Evolutionary conservation across 306 rosid species (phyloP).

Genomic region (Abrus precatorius): DNA sequence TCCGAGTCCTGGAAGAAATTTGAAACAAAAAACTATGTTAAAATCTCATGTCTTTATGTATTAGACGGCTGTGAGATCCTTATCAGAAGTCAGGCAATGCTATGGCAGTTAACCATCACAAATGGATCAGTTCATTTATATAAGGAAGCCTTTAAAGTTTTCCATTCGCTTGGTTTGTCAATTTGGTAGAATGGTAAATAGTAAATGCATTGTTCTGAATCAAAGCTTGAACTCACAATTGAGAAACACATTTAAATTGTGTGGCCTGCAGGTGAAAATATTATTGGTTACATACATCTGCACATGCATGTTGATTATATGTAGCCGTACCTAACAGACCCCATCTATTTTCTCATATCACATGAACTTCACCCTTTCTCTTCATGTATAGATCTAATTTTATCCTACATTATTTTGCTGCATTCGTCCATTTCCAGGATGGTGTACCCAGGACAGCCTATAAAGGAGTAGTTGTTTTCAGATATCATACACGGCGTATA

Average conservation of each 20-base stretch:
- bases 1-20: constrained; percentile 26
- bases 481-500: constrained; percentile 70
- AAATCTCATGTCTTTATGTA: constrained; percentile 2
- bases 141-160: constrained; percentile 9
- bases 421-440: constrained; percentile 66
- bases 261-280: background rate
- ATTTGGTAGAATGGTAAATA: background rate
- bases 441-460: constrained; percentile 95
- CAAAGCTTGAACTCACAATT: constrained; percentile 4
- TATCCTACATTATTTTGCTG: constrained; percentile 1
- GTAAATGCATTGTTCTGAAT: constrained; percentile 6
- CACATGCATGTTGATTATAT: constrained; percentile 3
- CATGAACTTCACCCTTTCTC: constrained; percentile 17
- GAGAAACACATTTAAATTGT: background rate
- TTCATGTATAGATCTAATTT: constrained; percentile 31
- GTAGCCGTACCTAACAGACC: background rate
- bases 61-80: constrained; percentile 13
- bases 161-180: constrained; percentile 24
- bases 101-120: constrained; percentile 20
- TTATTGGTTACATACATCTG: background rate
- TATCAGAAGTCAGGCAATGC: constrained; percentile 36
- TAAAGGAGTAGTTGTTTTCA: constrained; percentile 92
- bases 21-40: constrained; percentile 19
- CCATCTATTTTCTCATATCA: background rate
- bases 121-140: background rate